phyloP scores from a whole-genome alignment of 805 yeast genomes.

The Metschnikowia kofuensis region DNA sequence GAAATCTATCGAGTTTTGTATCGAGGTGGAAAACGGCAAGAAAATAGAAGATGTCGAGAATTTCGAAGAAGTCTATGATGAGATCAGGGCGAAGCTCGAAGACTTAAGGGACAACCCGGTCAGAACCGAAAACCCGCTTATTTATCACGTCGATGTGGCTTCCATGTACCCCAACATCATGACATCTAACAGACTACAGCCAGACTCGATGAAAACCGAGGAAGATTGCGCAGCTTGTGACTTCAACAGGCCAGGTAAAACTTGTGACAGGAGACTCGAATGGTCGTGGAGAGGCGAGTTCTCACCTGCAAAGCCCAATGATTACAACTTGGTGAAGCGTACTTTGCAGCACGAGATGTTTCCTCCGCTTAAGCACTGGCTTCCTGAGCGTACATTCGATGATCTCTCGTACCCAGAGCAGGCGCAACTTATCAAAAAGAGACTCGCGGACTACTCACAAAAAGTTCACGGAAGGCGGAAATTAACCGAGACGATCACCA shows the following conservation, averaged over 20 bases:
- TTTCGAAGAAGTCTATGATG: slow-evolving; percentile 66
- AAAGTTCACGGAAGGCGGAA: slow-evolving; percentile 82
- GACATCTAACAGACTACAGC: slow-evolving; percentile 96
- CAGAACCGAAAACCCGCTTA: slow-evolving; percentile 76
- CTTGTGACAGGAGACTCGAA: slow-evolving; percentile 84
- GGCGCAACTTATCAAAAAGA: slow-evolving; percentile 67
- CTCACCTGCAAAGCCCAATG: slow-evolving; percentile 86
- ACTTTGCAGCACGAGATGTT: slow-evolving; percentile 77
- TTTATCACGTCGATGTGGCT: slow-evolving; percentile 97
- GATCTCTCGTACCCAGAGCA: slow-evolving; percentile 78
- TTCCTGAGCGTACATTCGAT: slow-evolving; percentile 63
- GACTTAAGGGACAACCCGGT: slow-evolving; percentile 60
- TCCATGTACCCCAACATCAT: slow-evolving; percentile 99
- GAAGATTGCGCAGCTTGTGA: slow-evolving; percentile 97
- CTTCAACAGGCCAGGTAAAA: slow-evolving; percentile 91
- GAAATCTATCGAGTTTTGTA: slow-evolving; percentile 74
- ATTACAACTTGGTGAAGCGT: slow-evolving; percentile 84
- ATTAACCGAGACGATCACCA: slow-evolving; percentile 76
- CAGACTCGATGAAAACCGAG: slow-evolving; percentile 94
- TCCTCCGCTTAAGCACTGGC: slow-evolving; percentile 56
- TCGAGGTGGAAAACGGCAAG: slow-evolving; percentile 75
- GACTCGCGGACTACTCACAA: slow-evolving; percentile 78
- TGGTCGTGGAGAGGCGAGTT: slow-evolving; percentile 99
- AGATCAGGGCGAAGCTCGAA: slow-evolving; percentile 52
- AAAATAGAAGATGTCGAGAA: slow-evolving; percentile 76